Evolutionary conservation across 1,284 basidiomycete species (phyloP), one percentile per base, ranked within the genome.

Genomic region (Malassezia yamatoensis): DNA sequence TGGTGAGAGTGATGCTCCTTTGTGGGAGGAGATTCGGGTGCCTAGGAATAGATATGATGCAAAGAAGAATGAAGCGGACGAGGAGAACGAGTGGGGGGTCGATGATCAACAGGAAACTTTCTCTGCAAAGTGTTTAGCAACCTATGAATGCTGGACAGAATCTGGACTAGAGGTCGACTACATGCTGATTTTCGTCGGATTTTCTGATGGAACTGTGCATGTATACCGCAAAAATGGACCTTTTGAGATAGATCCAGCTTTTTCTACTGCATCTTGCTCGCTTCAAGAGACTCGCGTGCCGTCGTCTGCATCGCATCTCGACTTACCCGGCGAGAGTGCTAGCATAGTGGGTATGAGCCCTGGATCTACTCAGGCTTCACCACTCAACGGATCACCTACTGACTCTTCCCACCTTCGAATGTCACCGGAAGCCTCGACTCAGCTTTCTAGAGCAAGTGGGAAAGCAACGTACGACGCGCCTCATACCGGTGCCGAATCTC

Each of bases 401-500:
- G 43, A 45, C 18, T 13, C 16, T 12, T 13, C 13, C 16, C 16
- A 16, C 6, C 21, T 43, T 20, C 39, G 13, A 16, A 24, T 18
- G 13, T 15, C 16, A 15, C 32, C 41, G 10, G 41, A 43, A 18
- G 41, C 41, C 21, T 43, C 41, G n/a, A 43, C 41, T 20, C 21
- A 10, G 5, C 21, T 43, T 20, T 43, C 41, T 12, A 18, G 12
- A 15, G 41, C 41, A 20, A 43, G 32, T 16, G 41, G 16, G 16
- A 12, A n/a, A 12, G 41, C 41, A 32, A 43, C 41, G 18, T 43
- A 43, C 41, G 41, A 43, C 2, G 41, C 41, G 41, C 41, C 41
- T 13, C 15, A 12, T 12, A 49, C 53, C 12, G 53, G 24, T n/a
- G 53, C 53, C 7, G 53, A 57, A 21, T 13, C 43, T 32, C 48